Percentiles rank a stretch among this genome's conserved stretches.
Evolutionary conservation across 1,284 basidiomycete genomes (phyloP).

Genomic region (Flammula alnicola): DNA sequence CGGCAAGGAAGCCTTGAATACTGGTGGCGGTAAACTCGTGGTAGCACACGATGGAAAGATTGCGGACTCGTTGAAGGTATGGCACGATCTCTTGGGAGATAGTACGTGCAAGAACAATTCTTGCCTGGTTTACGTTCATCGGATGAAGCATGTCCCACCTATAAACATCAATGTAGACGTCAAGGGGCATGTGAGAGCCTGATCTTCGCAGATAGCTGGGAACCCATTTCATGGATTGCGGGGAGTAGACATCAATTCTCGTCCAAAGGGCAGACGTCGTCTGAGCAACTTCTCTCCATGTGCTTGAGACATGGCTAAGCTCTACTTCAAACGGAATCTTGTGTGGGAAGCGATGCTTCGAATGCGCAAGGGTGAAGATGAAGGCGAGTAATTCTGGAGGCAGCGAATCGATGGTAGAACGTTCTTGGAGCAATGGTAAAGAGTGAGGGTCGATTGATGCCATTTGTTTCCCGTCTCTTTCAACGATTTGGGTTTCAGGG

Average conservation of each 20-base stretch:
- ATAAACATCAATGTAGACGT: slow-evolving; percentile 29
- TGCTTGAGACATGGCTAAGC: slow-evolving; percentile 29
- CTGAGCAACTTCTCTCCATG: slow-evolving; percentile 31
- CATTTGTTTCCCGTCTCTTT: no score
- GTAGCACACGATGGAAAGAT: slow-evolving; percentile 30
- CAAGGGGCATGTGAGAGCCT: slow-evolving; percentile 21
- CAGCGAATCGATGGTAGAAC: slow-evolving; percentile 17
- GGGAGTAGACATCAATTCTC: slow-evolving; percentile 27
- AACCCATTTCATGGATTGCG: slow-evolving; percentile 18
- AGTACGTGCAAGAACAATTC: slow-evolving; percentile 13
- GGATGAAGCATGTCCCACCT: slow-evolving; percentile 17
- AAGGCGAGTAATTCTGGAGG: slow-evolving; percentile 33
- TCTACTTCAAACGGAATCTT: slow-evolving; percentile 23
- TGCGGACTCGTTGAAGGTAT: slow-evolving; percentile 31
- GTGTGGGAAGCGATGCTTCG: slow-evolving; percentile 13
- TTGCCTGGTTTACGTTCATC: not conserved
- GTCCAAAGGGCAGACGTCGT: slow-evolving; percentile 30
- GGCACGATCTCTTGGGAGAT: slow-evolving; percentile 24
- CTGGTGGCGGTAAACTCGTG: slow-evolving; percentile 26
- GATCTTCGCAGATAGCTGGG: slow-evolving; percentile 28
- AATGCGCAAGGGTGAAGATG: slow-evolving; percentile 26
- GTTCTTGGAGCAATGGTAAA: not conserved
- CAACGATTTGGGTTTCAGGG: no score
- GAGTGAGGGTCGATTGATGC: not conserved
- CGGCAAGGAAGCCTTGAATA: slow-evolving; percentile 20